Evolutionary conservation across 2,329 filamentous ascomycete species (phyloP).

Genomic region (Aspergillus texensis): DNA sequence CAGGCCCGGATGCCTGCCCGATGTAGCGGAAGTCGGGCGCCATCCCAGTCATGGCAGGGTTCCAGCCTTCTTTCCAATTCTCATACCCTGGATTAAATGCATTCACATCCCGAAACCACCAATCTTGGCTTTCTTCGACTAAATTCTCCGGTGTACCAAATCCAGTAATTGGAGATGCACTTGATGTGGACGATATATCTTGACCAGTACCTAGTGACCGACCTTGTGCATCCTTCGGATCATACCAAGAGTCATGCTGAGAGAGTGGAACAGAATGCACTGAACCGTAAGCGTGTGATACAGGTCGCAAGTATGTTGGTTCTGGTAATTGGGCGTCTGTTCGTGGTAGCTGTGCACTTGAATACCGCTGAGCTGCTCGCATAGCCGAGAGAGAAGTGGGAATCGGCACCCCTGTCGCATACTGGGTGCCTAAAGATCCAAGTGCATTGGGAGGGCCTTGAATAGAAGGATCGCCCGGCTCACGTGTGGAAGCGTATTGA

Average conservation of each 20-base stretch:
- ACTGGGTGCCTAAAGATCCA: conserved; percentile 21
- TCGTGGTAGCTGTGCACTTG: conserved; percentile 22
- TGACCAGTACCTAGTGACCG: conserved; percentile 26
- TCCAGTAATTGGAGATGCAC: conserved; percentile 51
- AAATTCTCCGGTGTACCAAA: conserved; percentile 64
- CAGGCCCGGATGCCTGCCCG: conserved; percentile 15
- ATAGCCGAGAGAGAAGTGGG: conserved; percentile 24
- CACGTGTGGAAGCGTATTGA: conserved; percentile 6
- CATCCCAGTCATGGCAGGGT: conserved; percentile 20
- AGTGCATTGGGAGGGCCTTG: conserved; percentile 14
- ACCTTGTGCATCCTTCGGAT: conserved; percentile 26
- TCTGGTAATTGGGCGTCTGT: conserved; percentile 31
- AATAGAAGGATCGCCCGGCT: conserved; percentile 13
- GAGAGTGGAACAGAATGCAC: conserved; percentile 25
- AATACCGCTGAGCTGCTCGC: conserved; percentile 21
- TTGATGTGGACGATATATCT: conserved; percentile 39
- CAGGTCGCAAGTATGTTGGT: conserved; percentile 36
- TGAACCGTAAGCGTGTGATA: conserved; percentile 24
- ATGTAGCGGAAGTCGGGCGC: conserved; percentile 17
- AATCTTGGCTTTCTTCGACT: conserved; percentile 65
- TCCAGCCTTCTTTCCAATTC: conserved; percentile 55
- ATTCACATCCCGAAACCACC: conserved; percentile 66
- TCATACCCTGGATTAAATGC: conserved; percentile 64
- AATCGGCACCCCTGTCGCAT: conserved; percentile 15
- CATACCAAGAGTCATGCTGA: conserved; percentile 39